Base-by-base conservation (phyloP, 208 protist species). In the Trypanosoma lewisi region DNA sequence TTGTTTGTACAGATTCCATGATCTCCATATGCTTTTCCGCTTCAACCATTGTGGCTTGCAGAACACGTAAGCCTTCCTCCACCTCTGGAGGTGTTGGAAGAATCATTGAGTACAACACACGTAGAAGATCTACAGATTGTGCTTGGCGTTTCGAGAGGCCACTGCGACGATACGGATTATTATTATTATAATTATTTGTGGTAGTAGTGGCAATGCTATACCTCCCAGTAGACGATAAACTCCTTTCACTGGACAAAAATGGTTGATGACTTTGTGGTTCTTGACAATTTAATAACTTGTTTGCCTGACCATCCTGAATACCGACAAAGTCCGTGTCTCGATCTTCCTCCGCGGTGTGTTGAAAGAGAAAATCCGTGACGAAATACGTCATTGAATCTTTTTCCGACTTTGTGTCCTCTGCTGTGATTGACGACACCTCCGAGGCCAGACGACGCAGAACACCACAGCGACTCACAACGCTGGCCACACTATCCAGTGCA, bases 11-110 rank as follows among this genome's bases (percentile, higher is more conserved):
- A 36, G 82, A 71, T 12, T 67, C 58, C 39, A 90, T 77, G 7
- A 86, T 54, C 44, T 78, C 70, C 4, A 48, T 57, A 78, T 90
- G 87, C 45, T 76, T 78, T 19, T 56, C 59, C 11, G 73, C 67
- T 23, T 87, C 87, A 14, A 73, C 36, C 5, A 89, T 61, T 12
- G 85, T 69, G 4, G 57, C 16, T 7, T 63, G 28, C 37, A 93
- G 59, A 33, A 85, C 59, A 30, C 50, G 55, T 47, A 88, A 59
- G 47, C 71, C 83, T 44, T 64, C 70, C 47, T 50, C 36, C 33
- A 91, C 48, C 58, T 94, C 88, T 19, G 88, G 77, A 21, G 88
- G 80, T 12, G 65, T 52, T 0, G 83, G 83, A 19, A 94, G 69
- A 17, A 94, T 63, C 41, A 88, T 73, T 28, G 78, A 62, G 37